phyloP scores from a whole-genome alignment of 1,139 yeast species.

The Blastobotrys petasosporus region DNA sequence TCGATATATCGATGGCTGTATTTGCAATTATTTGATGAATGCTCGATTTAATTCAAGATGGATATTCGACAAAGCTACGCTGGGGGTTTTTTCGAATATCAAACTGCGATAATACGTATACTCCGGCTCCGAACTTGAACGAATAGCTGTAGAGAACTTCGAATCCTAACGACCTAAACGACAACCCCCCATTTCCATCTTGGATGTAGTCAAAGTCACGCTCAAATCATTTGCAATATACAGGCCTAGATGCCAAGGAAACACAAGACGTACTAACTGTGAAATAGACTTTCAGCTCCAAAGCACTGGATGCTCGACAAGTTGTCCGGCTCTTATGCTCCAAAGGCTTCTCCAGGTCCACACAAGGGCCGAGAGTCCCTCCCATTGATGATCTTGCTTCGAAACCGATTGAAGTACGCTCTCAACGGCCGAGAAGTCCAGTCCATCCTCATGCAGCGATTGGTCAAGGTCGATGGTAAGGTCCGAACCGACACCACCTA shows the following conservation, averaged over 20 bases:
- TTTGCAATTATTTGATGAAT: neutral
- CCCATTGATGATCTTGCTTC: slow-evolving; percentile 94
- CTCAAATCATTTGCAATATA: neutral
- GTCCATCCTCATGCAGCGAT: slow-evolving; percentile 98
- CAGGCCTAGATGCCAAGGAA: neutral
- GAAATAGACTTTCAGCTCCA: slow-evolving; percentile 77
- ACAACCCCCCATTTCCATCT: neutral
- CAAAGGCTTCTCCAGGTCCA: slow-evolving; percentile 99
- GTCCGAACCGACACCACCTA: slow-evolving; percentile 97
- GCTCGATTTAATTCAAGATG: neutral
- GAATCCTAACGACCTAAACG: neutral
- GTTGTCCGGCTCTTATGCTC: slow-evolving; percentile 98
- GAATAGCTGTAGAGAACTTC: neutral
- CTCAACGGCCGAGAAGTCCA: slow-evolving; percentile 99
- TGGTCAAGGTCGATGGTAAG: slow-evolving; percentile 98
- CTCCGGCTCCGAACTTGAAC: neutral
- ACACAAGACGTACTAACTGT: neutral
- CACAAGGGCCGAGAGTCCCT: slow-evolving; percentile 99
- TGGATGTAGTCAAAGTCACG: neutral
- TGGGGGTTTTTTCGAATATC: neutral
- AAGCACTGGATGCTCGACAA: slow-evolving; percentile 99
- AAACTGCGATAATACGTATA: neutral
- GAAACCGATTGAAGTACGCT: slow-evolving; percentile 99
- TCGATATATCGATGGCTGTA: neutral
- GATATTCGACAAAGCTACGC: neutral